Evolutionary conservation across 352 stramenopile genomes (phyloP).

Genomic region (Phytopythium chamaehyphon): DNA sequence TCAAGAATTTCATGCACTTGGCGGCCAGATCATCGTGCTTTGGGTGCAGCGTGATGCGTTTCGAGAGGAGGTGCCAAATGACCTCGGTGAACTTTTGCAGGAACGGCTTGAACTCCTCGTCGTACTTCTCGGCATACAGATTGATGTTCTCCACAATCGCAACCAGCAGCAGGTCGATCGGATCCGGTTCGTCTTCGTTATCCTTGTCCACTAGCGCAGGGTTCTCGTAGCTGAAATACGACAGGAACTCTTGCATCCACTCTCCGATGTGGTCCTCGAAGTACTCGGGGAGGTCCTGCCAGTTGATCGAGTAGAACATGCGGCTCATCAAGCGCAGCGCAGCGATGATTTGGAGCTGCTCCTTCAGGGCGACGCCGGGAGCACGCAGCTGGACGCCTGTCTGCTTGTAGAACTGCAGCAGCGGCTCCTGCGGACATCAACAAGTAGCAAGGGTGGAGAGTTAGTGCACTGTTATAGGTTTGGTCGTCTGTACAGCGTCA

Average conservation of each 20-base stretch:
- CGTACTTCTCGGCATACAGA: conserved; percentile 98
- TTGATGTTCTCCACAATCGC: conserved; percentile 98
- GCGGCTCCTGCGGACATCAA: conserved; percentile 30
- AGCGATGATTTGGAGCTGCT: conserved; percentile 71
- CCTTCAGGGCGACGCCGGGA: conserved; percentile 25
- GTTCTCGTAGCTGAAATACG: conserved; percentile 95
- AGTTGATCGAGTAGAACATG: conserved; percentile 99
- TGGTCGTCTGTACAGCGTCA: conserved; percentile 8
- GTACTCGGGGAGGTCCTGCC: conserved; percentile 97
- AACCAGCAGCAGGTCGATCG: conserved; percentile 92
- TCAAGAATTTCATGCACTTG: conserved; percentile 97
- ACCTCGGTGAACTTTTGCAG: conserved; percentile 92
- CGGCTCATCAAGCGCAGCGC: conserved; percentile 91
- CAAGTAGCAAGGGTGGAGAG: neutral
- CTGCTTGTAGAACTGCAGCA: conserved; percentile 77
- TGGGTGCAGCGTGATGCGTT: conserved; percentile 65
- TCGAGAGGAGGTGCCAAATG: conserved; percentile 76
- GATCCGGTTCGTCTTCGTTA: conserved; percentile 90
- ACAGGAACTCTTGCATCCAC: conserved; percentile 97
- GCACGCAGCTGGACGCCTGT: conserved; percentile 48
- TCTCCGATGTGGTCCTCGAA: conserved; percentile 98
- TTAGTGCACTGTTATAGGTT: conserved; percentile 6
- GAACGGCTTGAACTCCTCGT: conserved; percentile 98
- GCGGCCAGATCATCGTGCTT: conserved; percentile 96
- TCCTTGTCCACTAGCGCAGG: conserved; percentile 85